Percentiles rank a stretch among this genome's conserved stretches.
Evolutionary conservation across 2,329 filamentous ascomycete genomes (phyloP).

Genomic region (Juglanconis sp.): DNA sequence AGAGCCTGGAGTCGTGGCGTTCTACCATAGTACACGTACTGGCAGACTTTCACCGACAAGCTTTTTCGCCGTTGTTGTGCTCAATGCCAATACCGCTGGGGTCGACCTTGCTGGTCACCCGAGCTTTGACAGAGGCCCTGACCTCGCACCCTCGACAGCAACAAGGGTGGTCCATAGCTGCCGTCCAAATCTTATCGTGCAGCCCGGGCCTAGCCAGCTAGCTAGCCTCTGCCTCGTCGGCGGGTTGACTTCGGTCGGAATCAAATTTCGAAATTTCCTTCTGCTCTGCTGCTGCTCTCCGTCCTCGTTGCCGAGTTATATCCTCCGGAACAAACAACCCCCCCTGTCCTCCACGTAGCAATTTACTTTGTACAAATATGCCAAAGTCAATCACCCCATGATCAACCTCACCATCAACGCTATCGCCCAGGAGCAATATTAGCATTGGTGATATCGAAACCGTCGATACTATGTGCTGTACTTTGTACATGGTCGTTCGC

Average conservation of each 20-base stretch:
- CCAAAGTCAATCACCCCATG: not conserved
- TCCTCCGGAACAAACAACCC: not conserved
- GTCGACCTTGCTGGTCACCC: constrained; percentile 6
- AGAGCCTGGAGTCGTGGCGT: not conserved
- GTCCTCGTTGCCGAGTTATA: not conserved
- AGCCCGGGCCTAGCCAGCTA: not conserved
- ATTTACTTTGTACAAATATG: not conserved
- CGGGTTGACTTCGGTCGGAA: not conserved
- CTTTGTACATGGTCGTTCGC: too few relatives aligned
- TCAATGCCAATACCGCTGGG: not conserved
- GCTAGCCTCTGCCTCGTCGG: not conserved
- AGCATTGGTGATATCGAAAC: not conserved
- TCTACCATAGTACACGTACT: too few relatives aligned
- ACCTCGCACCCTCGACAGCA: not conserved
- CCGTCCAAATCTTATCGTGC: constrained; percentile 4
- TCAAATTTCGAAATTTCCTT: not conserved
- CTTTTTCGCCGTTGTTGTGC: not conserved
- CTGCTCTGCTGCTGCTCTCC: not conserved
- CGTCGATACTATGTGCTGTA: not conserved
- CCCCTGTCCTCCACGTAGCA: too few relatives aligned
- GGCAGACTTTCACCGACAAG: too few relatives aligned
- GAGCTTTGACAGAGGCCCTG: constrained; percentile 1
- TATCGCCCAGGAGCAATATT: not conserved
- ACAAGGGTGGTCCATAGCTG: constrained; percentile 12
- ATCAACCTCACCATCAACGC: not conserved